Base-by-base conservation (phyloP, 805 yeast genomes). In the Ogataea salicorniae region DNA sequence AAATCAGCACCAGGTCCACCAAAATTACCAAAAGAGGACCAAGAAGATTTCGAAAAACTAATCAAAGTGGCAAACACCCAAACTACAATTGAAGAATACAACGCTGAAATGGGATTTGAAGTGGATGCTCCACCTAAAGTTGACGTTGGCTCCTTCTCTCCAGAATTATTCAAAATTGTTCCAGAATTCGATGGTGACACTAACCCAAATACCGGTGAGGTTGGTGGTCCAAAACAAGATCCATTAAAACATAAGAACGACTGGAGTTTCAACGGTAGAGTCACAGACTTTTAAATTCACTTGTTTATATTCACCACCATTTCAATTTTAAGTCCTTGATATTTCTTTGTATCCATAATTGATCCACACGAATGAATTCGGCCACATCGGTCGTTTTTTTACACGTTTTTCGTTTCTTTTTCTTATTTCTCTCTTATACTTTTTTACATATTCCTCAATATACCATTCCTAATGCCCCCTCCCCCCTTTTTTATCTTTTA, bases 141-240 rank as follows among this genome's bases (percentile, higher is more conserved):
- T 29, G 87, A 83, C 56, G 76, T 84, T 42, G 86, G 87, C 6
- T 69, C 73, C 5, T 78, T 83, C 56, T 81, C 84, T 1, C 85
- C 91, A 1, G 87, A 80, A 47, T 80, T 74, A 54, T 75, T 85
- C 63, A 81, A 84, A 64, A 83, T 90, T 4, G 83, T 90, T 46
- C 96, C 97, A 2, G 99, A 94, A 61, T 94, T 94, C 62, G 96
- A 91, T 67, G 99, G 99, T 1, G 91, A 90, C 52, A 81, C 76
- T 16, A 94, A 94, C 62, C 99, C 99, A 0, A 77, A 73, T 48
- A 94, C 99, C 0, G 99, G 99, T 3, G 99, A 94, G 68, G 74
- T 84, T 20, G 96, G 96, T 42, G 99, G 99, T 0, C 99, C 99
- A 23, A 94, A 94, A 61, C 98, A 94, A 66, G 97, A 94, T 61